Base-by-base conservation (phyloP, 306 rosid genomes). In the Trichosanthes cucumerina region DNA sequence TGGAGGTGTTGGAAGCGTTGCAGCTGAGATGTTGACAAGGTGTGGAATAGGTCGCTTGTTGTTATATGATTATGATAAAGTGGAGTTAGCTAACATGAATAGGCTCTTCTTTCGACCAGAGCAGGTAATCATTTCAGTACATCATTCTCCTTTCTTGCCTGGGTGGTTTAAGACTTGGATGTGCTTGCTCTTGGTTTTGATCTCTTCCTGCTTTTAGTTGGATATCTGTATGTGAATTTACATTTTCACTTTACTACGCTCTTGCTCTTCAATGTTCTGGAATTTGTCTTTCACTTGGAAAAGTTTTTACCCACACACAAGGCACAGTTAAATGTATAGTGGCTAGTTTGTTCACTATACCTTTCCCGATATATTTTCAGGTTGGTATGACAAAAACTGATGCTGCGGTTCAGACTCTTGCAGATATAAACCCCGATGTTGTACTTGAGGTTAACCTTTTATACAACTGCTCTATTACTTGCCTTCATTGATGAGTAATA, bases 1-100 rank as follows among this genome's bases (percentile, higher is more conserved):
- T 44, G 99, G 99, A 19, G 98, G 99, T 62, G 98, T 95, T 28
- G 99, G 98, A 86, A 95, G 99, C 78, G 99, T 95, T 81, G 98
- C 99, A 21, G 97, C 98, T 80, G 98, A 95, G 88, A 95, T 92
- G 99, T 87, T 92, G 58, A 95, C 97, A 58, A 91, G 99, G 87
- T 95, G 99, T 69, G 99, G 99, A 80, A 92, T 92, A 60, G 99
- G 99, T 80, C 93, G 99, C 79, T 93, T 95, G 82, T 83, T 95
- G 88, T 84, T 95, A 84, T 95, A 95, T 79, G 99, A 95, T 88
- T 95, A 95, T 82, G 99, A 95, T 78, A 95, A 92, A 88, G 99
- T 95, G 85, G 97, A 95, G 89, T 90, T 92, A 73, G 99, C 99
- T 77, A 92, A 95, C 89, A 95, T 95, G 99, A 95, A 95, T 81